These are phyloP conservation scores for Pyrenophora seminiperda DNA, from an alignment of 2,329 filamentous ascomycete species.

Conservation along the genomic window DNA sequence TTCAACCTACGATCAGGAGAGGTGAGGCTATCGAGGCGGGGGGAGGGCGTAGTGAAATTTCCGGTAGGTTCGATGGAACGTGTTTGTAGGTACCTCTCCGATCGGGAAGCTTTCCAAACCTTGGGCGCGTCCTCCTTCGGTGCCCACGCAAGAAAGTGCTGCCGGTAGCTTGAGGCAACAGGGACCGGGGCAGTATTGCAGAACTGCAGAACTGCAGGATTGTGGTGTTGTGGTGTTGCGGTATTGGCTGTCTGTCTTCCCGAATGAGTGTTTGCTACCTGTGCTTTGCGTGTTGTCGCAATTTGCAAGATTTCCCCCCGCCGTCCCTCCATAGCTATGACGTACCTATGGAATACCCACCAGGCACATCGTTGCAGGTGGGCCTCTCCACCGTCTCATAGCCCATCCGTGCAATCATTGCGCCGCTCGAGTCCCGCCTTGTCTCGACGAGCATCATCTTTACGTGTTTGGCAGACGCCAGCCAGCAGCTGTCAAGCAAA, in stretches of 20 bases:
- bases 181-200: no score
- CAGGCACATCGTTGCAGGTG: slow-evolving; percentile 8
- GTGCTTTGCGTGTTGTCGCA: slow-evolving; percentile 7
- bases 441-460: slow-evolving; percentile 10
- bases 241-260: no score
- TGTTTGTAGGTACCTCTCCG: slow-evolving; percentile 6
- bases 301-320: slow-evolving; percentile 17
- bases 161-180: neutral
- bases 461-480: slow-evolving; percentile 6
- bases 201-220: no score
- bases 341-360: slow-evolving; percentile 12
- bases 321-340: slow-evolving; percentile 15
- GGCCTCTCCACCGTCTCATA: slow-evolving; percentile 12
- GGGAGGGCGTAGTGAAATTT: slow-evolving; percentile 13
- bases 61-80: slow-evolving; percentile 18
- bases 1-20: neutral
- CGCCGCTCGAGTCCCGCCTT: neutral
- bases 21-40: slow-evolving; percentile 12
- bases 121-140: slow-evolving; percentile 8
- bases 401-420: slow-evolving; percentile 5
- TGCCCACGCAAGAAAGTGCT: slow-evolving; percentile 10
- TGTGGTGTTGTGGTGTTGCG: no score
- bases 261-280: slow-evolving; percentile 14
- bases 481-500: neutral
- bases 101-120: slow-evolving; percentile 7